phyloP scores from a whole-genome alignment of 2,329 filamentous ascomycete genomes.

The Diaporthe ilicicola region DNA sequence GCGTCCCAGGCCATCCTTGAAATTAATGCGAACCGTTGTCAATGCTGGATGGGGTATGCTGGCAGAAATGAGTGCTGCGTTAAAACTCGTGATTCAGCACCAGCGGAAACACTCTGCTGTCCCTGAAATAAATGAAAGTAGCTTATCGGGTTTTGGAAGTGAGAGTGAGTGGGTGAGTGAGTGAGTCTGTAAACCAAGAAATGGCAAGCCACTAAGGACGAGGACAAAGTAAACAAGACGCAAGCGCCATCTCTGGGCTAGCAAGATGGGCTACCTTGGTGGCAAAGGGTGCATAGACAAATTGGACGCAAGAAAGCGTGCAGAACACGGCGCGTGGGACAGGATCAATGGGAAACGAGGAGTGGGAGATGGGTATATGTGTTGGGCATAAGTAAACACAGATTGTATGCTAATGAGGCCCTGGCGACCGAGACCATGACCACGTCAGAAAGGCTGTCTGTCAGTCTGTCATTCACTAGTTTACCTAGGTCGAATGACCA shows the following conservation, averaged over 20 bases:
- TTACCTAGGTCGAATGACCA: no score
- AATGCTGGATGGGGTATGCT: conserved; percentile 17
- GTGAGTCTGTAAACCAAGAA: neutral
- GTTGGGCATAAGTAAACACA: conserved; percentile 10
- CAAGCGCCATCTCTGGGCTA: conserved; percentile 19
- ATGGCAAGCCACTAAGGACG: conserved; percentile 23
- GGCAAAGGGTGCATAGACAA: neutral
- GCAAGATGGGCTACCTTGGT: neutral
- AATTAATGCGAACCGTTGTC: conserved; percentile 3
- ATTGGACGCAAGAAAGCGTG: neutral
- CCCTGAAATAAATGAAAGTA: neutral
- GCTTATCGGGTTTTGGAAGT: neutral
- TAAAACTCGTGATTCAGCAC: neutral
- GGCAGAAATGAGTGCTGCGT: neutral
- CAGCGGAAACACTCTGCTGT: neutral
- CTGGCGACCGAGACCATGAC: conserved; percentile 9
- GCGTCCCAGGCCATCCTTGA: conserved; percentile 29
- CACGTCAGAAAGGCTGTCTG: conserved; percentile 3
- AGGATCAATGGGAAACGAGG: neutral
- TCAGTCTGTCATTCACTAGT: neutral
- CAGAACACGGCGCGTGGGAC: conserved; percentile 4
- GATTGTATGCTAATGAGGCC: neutral
- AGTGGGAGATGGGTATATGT: conserved; percentile 18
- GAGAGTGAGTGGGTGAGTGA: neutral
- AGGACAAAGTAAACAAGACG: neutral